Evolutionary conservation across 352 stramenopile species (phyloP), one percentile per base, ranked within the genome.

Genomic region (Globisporangium solare): DNA sequence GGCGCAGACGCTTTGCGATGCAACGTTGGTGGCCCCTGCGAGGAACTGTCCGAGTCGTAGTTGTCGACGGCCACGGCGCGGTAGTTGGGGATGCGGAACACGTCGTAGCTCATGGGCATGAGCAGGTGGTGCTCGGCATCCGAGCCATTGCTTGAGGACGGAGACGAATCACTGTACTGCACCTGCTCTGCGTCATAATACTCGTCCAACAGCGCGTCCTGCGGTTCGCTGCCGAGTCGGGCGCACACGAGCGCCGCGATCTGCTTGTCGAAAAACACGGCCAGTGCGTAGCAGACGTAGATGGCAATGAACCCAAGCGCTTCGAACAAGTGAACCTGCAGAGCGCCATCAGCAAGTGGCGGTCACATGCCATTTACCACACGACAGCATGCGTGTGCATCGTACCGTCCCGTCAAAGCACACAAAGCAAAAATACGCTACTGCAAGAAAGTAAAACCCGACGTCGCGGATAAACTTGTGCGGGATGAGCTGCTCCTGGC

Each of bases 401-500:
- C 60, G 32, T 40, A 79, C 70, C 45, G 54, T 68, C 40, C 76
- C 83, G n/a, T 84, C 68, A 35, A 87, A 84, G 57, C 89, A 88
- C 21, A 93, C 71, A 42, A 89, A 65, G 37, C 70, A 73, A 21
- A 91, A 60, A 56, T 93, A 93, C n/a, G 73, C 48, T 45, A 93
- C 66, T 4, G 71, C 74, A 6, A 88, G 45, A 37, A 86, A 73
- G 68, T 93, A 93, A 53, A 91, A 91, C 2, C 70, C 47, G 8
- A 93, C 80, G 48, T 93, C 83, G 17, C 83, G 81, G 18, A 87
- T 51, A 56, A 71, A 93, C 48, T 86, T 89, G 55, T 79, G 75
- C 14, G 83, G 83, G 31, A 91, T 87, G 24, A 93, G 64, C 55
- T 91, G 81, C 49, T 89, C 73, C 22, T 91, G 79, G 6, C 67